Base-by-base conservation (phyloP, 2,329 filamentous ascomycete species). In the Orbilia brochopaga region DNA sequence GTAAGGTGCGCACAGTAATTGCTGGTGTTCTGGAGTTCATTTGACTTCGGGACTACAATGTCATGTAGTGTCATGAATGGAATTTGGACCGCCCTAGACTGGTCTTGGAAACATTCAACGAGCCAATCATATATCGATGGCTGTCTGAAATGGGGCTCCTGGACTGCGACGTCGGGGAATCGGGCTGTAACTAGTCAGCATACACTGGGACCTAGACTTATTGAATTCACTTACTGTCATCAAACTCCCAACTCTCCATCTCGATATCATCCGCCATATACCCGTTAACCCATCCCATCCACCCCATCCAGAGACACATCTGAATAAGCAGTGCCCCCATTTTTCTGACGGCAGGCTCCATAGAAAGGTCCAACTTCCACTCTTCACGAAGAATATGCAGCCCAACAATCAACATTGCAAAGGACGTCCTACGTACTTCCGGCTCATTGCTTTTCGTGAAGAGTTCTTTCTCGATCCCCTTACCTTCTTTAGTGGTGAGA, bases 381-480 rank as follows among this genome's bases (percentile, higher is more conserved):
- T 99, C 94, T 78, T 99, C 93, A 0, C 90, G 84, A n/a, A 96
- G 82, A 1, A 97, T 82, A 80, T 99, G 94, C 11, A 99, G 82
- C 0, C 86, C 89, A 42, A 88, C 82, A 74, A 95, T 82, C 40
- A 93, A 84, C 57, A 90, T 83, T 76, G 90, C 85, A 78, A 88
- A 81, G 35, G 89, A 83, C 61, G 87, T 80, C 77, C 83, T 87
- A 63, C 85, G 70, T 23, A 76, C 66, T 40, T 76, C 74, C 30
- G 83, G 82, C 64, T 86, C 85, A 40, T 84, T 81, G 61, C 82
- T 84, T 57, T 83, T 85, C 0, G 87, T 90, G 27, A 90, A 88
- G 61, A 92, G 81, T 76, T 87, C 90, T 0, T 88, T 88, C 8
- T 83, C 80, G 2, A 79, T 76, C n/a, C 81, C 82, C 35, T 76